Percentiles rank a stretch among this genome's conserved stretches.
Evolutionary conservation across 768 basidiomycete species (phyloP).

Genomic region (Serendipita sp.): DNA sequence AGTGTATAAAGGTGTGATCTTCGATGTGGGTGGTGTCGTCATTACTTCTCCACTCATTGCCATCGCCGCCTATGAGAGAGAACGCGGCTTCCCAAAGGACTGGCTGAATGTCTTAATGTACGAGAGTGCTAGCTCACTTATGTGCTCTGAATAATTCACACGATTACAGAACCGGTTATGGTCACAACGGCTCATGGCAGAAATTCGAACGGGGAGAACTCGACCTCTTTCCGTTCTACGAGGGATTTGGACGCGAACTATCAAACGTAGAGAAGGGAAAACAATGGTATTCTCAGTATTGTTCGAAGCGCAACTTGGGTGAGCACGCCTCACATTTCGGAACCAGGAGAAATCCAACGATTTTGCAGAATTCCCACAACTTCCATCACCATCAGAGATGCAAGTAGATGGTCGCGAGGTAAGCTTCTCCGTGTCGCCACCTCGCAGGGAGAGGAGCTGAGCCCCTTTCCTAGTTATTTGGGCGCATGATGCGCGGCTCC

Average conservation of each 20-base stretch:
- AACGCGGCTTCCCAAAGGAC: constrained; percentile 46
- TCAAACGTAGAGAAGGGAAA: constrained; percentile 56
- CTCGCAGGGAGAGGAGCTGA: neutral
- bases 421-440: constrained; percentile 11
- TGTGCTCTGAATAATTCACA: no score
- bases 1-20: constrained; percentile 11
- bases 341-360: neutral
- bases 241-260: constrained; percentile 54
- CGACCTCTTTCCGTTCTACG: constrained; percentile 48
- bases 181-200: constrained; percentile 63
- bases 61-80: constrained; percentile 52
- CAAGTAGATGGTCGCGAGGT: constrained; percentile 63
- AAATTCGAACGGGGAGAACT: constrained; percentile 70
- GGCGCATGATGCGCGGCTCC: constrained; percentile 64
- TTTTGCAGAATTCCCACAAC: constrained; percentile 4
- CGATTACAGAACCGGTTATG: constrained; percentile 38
- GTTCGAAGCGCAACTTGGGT: constrained; percentile 41
- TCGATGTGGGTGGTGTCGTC: constrained; percentile 43
- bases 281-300: constrained; percentile 49
- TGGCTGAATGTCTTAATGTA: constrained; percentile 75
- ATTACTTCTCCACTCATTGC: constrained; percentile 63
- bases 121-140: constrained; percentile 13
- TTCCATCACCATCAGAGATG: constrained; percentile 34
- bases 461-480: constrained; percentile 44
- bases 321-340: constrained; percentile 14